phyloP scores from a whole-genome alignment of 108 stramenopile species.

The Pseudonitzschia multiseries region DNA sequence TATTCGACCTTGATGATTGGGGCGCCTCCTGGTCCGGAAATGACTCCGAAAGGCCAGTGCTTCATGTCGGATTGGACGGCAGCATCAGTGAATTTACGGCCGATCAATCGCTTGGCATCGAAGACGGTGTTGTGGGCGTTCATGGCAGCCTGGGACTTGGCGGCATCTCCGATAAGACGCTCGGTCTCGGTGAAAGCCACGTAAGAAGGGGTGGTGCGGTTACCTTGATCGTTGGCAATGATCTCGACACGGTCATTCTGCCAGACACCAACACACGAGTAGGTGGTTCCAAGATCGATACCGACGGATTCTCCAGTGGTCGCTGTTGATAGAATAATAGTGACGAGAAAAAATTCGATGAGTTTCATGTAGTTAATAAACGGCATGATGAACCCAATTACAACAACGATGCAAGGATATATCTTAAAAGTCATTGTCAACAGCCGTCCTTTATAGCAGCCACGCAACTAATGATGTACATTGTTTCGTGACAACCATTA shows the following conservation, averaged over 20 bases:
- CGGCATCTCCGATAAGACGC: constrained; percentile 95
- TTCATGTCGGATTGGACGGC: constrained; percentile 96
- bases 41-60: constrained; percentile 98
- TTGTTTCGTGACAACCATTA: too few relatives aligned
- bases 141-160: constrained; percentile 98
- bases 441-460: too few relatives aligned
- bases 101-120: constrained; percentile 98
- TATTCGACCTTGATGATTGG: constrained; percentile 96
- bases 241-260: constrained; percentile 99
- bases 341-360: background rate
- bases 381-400: too few relatives aligned
- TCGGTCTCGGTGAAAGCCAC: constrained; percentile 98
- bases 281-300: constrained; percentile 67
- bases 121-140: constrained; percentile 98
- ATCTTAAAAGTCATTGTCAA: too few relatives aligned
- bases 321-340: constrained; percentile 23
- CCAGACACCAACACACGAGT: constrained; percentile 66
- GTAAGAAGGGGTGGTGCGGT: constrained; percentile 99
- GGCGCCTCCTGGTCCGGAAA: constrained; percentile 89
- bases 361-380: too few relatives aligned
- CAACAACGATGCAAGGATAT: too few relatives aligned
- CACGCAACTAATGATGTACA: too few relatives aligned
- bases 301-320: constrained; percentile 87
- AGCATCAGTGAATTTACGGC: constrained; percentile 93
- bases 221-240: constrained; percentile 99